Evolutionary conservation across 352 stramenopile species (phyloP).

Genomic region (Phytophthora sojae): DNA sequence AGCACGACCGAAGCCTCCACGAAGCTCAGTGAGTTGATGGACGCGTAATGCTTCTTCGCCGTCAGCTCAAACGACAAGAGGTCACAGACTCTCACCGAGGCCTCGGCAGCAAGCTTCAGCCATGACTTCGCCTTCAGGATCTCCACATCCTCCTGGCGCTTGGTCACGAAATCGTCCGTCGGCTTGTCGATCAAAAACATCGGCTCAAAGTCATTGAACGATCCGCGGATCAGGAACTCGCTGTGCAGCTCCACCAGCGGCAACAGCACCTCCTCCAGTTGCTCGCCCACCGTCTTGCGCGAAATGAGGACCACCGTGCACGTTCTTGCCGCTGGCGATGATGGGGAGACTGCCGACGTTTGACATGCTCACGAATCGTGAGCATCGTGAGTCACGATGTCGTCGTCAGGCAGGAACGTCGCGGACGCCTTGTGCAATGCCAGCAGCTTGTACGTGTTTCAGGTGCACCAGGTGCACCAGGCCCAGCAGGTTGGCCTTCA

Average conservation of each 20-base stretch:
- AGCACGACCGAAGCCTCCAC: too few relatives aligned
- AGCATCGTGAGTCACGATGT: slow-evolving; percentile 35
- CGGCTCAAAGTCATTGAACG: too few relatives aligned
- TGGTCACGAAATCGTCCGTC: slow-evolving; percentile 49
- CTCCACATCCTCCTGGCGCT: slow-evolving; percentile 51
- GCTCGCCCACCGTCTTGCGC: slow-evolving; percentile 55
- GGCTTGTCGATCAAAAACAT: slow-evolving; percentile 75
- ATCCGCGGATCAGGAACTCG: slow-evolving; percentile 88
- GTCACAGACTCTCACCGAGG: slow-evolving; percentile 20
- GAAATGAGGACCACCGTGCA: slow-evolving; percentile 79
- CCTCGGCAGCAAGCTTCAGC: slow-evolving; percentile 47
- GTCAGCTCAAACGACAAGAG: too few relatives aligned
- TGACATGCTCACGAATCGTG: slow-evolving; percentile 52
- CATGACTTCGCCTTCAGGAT: slow-evolving; percentile 75
- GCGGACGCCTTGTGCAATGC: too few relatives aligned
- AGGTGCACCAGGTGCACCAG: too few relatives aligned
- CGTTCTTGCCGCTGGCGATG: slow-evolving; percentile 84
- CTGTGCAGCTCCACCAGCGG: slow-evolving; percentile 80
- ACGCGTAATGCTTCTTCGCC: too few relatives aligned
- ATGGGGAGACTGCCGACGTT: slow-evolving; percentile 80
- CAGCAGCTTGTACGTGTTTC: too few relatives aligned
- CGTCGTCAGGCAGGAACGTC: slow-evolving; percentile 69
- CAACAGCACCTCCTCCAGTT: slow-evolving; percentile 64
- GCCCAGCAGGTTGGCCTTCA: too few relatives aligned
- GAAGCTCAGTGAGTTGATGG: too few relatives aligned